These are phyloP conservation scores for Omphalotus guepiniiformis DNA, from an alignment of 768 basidiomycete species.

Conservation along the genomic window DNA sequence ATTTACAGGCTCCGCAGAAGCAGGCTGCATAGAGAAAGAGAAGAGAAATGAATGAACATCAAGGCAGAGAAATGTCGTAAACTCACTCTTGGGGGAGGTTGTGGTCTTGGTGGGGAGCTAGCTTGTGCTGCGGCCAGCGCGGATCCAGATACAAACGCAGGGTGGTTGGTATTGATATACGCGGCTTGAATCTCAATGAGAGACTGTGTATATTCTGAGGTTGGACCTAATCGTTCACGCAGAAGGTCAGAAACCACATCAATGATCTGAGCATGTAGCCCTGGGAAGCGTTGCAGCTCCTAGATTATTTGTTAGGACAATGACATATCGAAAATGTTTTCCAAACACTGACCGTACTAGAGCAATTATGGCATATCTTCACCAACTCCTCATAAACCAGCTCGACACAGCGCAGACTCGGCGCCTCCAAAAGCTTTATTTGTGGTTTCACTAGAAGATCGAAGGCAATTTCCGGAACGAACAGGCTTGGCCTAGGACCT, in stretches of 20 bases:
- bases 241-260: constrained; percentile 97
- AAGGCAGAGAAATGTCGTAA: background rate
- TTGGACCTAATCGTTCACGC: constrained; percentile 92
- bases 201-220: constrained; percentile 94
- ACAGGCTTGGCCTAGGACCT: constrained; percentile 91
- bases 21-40: constrained; percentile 41
- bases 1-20: constrained; percentile 59
- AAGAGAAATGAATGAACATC: constrained; percentile 9
- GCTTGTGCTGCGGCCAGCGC: constrained; percentile 38
- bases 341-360: constrained; percentile 62
- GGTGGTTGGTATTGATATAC: constrained; percentile 99
- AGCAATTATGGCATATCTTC: constrained; percentile 99
- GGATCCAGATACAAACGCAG: constrained; percentile 84
- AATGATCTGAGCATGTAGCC: constrained; percentile 87
- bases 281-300: constrained; percentile 96
- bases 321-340: background rate
- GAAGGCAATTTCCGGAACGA: constrained; percentile 96
- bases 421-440: constrained; percentile 92
- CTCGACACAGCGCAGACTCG: constrained; percentile 93
- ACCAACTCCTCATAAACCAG: constrained; percentile 98
- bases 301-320: constrained; percentile 24
- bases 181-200: constrained; percentile 97
- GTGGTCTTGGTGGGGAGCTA: constrained; percentile 37
- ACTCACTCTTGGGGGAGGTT: constrained; percentile 52
- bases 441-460: constrained; percentile 97